Evolutionary conservation across 495 filamentous ascomycete species (phyloP), one percentile per base, ranked within the genome.

Genomic region (Amorphotheca resinae): DNA sequence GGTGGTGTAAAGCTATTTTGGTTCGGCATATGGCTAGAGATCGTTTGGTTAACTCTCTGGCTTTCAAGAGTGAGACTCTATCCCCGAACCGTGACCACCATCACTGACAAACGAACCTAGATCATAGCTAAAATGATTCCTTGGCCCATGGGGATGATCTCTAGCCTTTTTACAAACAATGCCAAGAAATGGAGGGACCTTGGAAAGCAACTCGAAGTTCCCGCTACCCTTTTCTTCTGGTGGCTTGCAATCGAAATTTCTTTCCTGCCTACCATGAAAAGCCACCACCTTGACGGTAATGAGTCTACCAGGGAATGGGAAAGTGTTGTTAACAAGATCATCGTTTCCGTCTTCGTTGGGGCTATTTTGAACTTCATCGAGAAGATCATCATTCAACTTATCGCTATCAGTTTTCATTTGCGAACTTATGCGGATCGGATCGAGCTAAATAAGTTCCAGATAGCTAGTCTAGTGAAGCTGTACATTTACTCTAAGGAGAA

Each of bases 11-110:
- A 72, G 47, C 56, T 95, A 43, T 64, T 86, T 38, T 96, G 89
- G 89, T 95, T 96, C 49, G 79, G 82, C 33, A 83, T 95, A 36
- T 96, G 89, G 89, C 68, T 96, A 35, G 84, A 93, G 58, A 80
- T 94, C 18, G 74, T 95, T 33, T 96, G 89, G 89, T 64, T 93
- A 32, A 85, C 86, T 1, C 66, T 95, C 0, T 96, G 91, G 91
- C 81, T 77, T 20, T 80, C 80, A 42, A 64, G 80, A 48, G 76
- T 77, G 64, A 53, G 66, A 66, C 11, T 1, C 16, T 28, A 33
- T 23, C 15, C 11, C 35, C 1, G 2, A 21, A 25, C 1, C 9
- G 16, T 6, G 15, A 9, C 6, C 15, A 1, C 14, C n/a, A 1
- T 38, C 14, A 12, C 40, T 38, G 22, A 22, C 22, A 31, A 9